Evolutionary conservation across 75 land plant species (phyloP).

Genomic region (Cunninghamia lanceolata): DNA sequence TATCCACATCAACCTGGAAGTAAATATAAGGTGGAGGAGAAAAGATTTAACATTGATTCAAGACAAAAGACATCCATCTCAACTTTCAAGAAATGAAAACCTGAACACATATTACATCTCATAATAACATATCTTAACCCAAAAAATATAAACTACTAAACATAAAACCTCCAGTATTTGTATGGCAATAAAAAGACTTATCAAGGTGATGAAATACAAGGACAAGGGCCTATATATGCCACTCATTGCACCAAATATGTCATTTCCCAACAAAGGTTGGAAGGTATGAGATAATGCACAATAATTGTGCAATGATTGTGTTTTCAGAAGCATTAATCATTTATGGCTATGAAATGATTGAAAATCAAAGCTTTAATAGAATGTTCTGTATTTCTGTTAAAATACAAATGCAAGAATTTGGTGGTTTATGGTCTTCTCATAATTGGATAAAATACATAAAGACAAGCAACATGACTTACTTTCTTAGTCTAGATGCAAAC

Average conservation of each 20-base stretch:
- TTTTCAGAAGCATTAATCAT: background rate
- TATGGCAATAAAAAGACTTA: background rate
- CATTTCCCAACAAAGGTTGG: background rate
- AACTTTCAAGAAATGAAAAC: background rate
- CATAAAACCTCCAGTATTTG: background rate
- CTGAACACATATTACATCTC: background rate
- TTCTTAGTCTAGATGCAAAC: background rate
- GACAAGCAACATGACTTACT: too few species aligned
- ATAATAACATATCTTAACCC: background rate
- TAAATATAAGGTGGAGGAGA: background rate
- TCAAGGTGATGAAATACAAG: background rate
- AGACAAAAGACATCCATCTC: background rate
- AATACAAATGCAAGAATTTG: background rate
- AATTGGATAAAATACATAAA: background rate
- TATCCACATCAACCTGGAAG: slow-evolving; percentile 79
- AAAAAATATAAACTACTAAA: background rate
- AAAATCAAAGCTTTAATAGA: background rate
- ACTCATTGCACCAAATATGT: background rate
- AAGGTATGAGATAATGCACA: background rate
- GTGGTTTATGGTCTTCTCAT: background rate
- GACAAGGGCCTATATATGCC: background rate
- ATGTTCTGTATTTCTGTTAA: background rate
- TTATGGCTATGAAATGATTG: background rate
- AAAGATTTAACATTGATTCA: slow-evolving; percentile 8
- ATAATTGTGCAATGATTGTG: background rate